Percentiles rank a stretch among this genome's conserved stretches.
Conservation (phyloP, 139 green algal species). For the Desmodesmus armatus region DNA sequence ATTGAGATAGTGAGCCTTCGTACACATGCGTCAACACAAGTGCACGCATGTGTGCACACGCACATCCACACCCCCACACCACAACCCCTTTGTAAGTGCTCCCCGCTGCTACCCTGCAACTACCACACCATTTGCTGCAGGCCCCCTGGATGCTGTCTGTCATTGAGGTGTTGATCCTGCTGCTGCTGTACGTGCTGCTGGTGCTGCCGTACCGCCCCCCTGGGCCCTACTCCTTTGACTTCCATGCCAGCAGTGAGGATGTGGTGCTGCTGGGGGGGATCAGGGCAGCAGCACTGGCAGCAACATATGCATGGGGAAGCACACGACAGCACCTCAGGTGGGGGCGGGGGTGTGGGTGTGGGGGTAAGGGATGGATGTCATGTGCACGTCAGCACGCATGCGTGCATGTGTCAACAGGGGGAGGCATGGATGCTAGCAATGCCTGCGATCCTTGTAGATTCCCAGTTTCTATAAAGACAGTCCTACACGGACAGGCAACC, state of each 20-base stretch:
- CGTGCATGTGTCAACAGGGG: too few relatives aligned
- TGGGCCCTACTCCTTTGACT: slow-evolving; percentile 44
- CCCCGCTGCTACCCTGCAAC: neutral
- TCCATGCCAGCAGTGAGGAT: slow-evolving; percentile 66
- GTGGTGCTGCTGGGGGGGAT: slow-evolving; percentile 56
- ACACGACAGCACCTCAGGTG: slow-evolving; percentile 56
- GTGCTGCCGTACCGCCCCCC: slow-evolving; percentile 44
- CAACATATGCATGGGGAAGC: slow-evolving; percentile 55
- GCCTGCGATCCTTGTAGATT: too few relatives aligned
- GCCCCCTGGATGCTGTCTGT: slow-evolving; percentile 66
- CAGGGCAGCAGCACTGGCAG: slow-evolving; percentile 55
- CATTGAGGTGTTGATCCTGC: slow-evolving; percentile 51
- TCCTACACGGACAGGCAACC: too few relatives aligned
- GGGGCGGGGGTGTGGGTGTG: neutral
- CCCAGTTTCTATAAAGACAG: too few relatives aligned
- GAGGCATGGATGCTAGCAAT: too few relatives aligned
- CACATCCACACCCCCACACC: too few relatives aligned
- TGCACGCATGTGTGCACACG: too few relatives aligned
- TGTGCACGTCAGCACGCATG: neutral
- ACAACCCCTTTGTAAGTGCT: too few relatives aligned
- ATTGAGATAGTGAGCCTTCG: slow-evolving; percentile 56
- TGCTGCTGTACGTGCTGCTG: slow-evolving; percentile 63
- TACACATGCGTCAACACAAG: neutral
- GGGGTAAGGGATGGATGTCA: too few relatives aligned
- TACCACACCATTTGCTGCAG: too few relatives aligned